Percentiles rank a stretch among this genome's conserved stretches.
phyloP scores from a whole-genome alignment of 2,329 filamentous ascomycete species.

The Cercospora sesami region DNA sequence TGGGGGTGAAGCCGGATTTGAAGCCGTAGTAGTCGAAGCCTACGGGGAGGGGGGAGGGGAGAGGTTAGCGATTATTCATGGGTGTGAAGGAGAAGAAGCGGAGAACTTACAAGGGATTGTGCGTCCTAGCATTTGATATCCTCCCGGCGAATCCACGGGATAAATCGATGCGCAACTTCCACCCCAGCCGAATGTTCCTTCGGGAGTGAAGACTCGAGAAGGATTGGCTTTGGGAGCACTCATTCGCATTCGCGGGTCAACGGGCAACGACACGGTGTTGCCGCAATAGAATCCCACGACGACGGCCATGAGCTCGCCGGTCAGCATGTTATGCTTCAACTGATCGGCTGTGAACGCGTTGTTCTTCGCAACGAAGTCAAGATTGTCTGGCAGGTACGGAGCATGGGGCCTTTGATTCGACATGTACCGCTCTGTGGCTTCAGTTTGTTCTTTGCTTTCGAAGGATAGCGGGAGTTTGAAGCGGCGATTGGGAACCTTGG shows the following conservation, averaged over 20 bases:
- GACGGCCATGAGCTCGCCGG: slow-evolving; percentile 54
- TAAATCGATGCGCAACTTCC: slow-evolving; percentile 58
- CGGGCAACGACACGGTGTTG: slow-evolving; percentile 54
- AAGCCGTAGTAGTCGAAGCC: slow-evolving; percentile 56
- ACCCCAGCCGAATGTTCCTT: slow-evolving; percentile 58
- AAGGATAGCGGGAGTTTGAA: slow-evolving; percentile 49
- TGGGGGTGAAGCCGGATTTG: slow-evolving; percentile 51
- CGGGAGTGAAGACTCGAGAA: slow-evolving; percentile 57
- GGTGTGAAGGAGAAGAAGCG: not conserved
- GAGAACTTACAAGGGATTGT: slow-evolving; percentile 16
- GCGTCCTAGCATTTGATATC: slow-evolving; percentile 55
- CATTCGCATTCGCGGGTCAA: slow-evolving; percentile 57
- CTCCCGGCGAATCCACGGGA: slow-evolving; percentile 58
- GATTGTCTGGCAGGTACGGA: slow-evolving; percentile 62
- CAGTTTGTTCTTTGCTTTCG: slow-evolving; percentile 46
- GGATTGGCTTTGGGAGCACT: slow-evolving; percentile 59
- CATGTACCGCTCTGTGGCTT: slow-evolving; percentile 61
- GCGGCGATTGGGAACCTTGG: slow-evolving; percentile 45
- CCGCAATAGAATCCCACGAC: slow-evolving; percentile 58
- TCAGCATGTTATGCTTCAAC: slow-evolving; percentile 54
- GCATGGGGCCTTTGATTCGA: slow-evolving; percentile 62
- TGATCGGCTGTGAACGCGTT: slow-evolving; percentile 55
- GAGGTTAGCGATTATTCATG: not conserved
- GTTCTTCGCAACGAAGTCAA: slow-evolving; percentile 58
- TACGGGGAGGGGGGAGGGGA: slow-evolving; percentile 37